These are phyloP conservation scores for Penicillium maclennaniae DNA, from an alignment of 495 filamentous ascomycete genomes.

Conservation along the genomic window DNA sequence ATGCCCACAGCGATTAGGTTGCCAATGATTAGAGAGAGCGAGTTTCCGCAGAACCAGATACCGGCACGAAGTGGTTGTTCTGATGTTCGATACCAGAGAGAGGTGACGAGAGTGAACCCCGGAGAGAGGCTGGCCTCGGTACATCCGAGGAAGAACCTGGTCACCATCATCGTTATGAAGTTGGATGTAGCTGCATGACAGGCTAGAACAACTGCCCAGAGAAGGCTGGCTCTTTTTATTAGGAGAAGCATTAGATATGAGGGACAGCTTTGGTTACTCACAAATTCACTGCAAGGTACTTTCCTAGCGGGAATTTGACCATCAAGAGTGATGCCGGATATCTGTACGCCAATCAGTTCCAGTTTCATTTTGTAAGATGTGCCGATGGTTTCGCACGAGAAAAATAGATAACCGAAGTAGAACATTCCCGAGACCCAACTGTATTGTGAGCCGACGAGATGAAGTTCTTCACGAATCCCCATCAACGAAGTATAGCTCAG, in stretches of 20 bases:
- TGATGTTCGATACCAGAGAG: constrained; percentile 47
- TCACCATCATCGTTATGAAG: constrained; percentile 47
- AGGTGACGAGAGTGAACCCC: constrained; percentile 38
- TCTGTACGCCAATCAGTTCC: constrained; percentile 35
- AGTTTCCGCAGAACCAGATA: constrained; percentile 20
- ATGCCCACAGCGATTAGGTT: constrained; percentile 24
- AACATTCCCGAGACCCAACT: constrained; percentile 48
- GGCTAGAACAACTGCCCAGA: constrained; percentile 34
- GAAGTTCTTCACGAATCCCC: constrained; percentile 39
- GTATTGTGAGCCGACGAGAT: constrained; percentile 42
- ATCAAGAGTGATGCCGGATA: constrained; percentile 52
- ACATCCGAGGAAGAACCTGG: constrained; percentile 53
- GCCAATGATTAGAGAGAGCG: constrained; percentile 22
- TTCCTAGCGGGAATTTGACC: constrained; percentile 52
- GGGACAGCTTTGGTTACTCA: constrained; percentile 22
- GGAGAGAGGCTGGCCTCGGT: constrained; percentile 49
- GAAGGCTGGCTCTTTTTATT: constrained; percentile 34
- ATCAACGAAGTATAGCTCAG: constrained; percentile 49
- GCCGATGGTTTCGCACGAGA: constrained; percentile 46
- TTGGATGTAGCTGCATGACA: constrained; percentile 46
- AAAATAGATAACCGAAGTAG: constrained; percentile 48
- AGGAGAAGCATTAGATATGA: background rate
- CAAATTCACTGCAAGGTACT: constrained; percentile 45
- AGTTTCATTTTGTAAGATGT: constrained; percentile 45
- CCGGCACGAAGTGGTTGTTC: constrained; percentile 47